phyloP scores from a whole-genome alignment of 2,329 filamentous ascomycete species.

The Fusarium robinianum region DNA sequence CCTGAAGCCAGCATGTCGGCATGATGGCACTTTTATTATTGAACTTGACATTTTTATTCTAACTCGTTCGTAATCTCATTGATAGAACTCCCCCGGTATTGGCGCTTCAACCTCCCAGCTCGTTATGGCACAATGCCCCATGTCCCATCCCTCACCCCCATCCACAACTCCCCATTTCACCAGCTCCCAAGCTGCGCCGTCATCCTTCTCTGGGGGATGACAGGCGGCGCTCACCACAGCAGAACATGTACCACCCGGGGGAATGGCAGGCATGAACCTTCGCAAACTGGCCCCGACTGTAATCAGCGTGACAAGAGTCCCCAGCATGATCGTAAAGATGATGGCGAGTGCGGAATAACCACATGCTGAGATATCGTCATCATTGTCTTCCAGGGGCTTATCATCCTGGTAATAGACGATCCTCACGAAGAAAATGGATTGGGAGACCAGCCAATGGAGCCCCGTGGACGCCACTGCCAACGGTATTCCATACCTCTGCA shows the following conservation, averaged over 20 bases:
- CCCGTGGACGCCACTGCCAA: neutral
- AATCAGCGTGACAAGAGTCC: neutral
- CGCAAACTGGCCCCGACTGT: neutral
- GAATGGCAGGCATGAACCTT: neutral
- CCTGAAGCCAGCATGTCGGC: too few species aligned
- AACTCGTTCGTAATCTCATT: too few species aligned
- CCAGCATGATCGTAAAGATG: neutral
- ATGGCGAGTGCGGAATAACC: slow-evolving; percentile 5
- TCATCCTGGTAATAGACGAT: neutral
- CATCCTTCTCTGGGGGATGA: slow-evolving; percentile 8
- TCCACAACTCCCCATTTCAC: neutral
- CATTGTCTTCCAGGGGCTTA: neutral
- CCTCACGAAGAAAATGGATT: slow-evolving; percentile 6
- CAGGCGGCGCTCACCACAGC: slow-evolving; percentile 17
- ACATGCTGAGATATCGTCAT: neutral
- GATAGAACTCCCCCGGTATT: neutral
- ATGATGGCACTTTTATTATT: too few species aligned
- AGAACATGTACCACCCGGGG: slow-evolving; percentile 1
- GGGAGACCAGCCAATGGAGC: slow-evolving; percentile 4
- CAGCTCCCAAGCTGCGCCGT: neutral
- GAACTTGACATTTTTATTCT: too few species aligned
- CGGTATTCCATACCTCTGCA: slow-evolving; percentile 1
- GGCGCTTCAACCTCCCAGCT: neutral
- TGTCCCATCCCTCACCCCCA: too few species aligned
- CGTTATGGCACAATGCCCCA: neutral